Conservation (phyloP, 2,329 filamentous ascomycete species). For the Pseudonectria foliicola region DNA sequence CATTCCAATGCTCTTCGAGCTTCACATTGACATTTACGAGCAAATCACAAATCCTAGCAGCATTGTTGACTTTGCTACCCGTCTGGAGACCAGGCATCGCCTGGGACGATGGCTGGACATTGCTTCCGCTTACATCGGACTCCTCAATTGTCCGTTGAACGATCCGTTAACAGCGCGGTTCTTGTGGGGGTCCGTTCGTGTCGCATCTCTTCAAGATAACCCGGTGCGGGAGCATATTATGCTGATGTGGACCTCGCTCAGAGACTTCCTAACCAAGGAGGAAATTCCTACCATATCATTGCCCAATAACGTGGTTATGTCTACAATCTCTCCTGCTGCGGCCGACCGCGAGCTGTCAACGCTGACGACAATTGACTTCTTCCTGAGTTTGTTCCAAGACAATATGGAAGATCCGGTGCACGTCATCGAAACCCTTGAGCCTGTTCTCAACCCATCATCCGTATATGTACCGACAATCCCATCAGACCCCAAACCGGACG, state of each 20-base stretch:
- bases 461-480: conserved; percentile 33
- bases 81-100: conserved; percentile 42
- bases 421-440: conserved; percentile 87
- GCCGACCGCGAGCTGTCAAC: conserved; percentile 88
- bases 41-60: conserved; percentile 51
- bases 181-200: conserved; percentile 50
- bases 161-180: conserved; percentile 44
- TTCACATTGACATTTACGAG: conserved; percentile 55
- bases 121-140: conserved; percentile 38
- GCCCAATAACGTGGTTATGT: conserved; percentile 82
- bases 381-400: conserved; percentile 79
- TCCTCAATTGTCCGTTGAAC: conserved; percentile 25
- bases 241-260: conserved; percentile 51
- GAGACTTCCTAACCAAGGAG: conserved; percentile 41
- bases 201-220: conserved; percentile 45
- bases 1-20: conserved; percentile 53
- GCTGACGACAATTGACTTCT: conserved; percentile 94
- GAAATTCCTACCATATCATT: conserved; percentile 47
- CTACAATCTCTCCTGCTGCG: conserved; percentile 73
- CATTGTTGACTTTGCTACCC: conserved; percentile 41
- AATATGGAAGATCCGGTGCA: conserved; percentile 73
- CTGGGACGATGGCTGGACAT: conserved; percentile 46
- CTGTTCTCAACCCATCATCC: conserved; percentile 70
- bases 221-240: conserved; percentile 50
- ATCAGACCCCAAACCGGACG: conserved; percentile 6